Evolutionary conservation across 805 yeast species (phyloP).

Genomic region (Kuraishia ogatae): DNA sequence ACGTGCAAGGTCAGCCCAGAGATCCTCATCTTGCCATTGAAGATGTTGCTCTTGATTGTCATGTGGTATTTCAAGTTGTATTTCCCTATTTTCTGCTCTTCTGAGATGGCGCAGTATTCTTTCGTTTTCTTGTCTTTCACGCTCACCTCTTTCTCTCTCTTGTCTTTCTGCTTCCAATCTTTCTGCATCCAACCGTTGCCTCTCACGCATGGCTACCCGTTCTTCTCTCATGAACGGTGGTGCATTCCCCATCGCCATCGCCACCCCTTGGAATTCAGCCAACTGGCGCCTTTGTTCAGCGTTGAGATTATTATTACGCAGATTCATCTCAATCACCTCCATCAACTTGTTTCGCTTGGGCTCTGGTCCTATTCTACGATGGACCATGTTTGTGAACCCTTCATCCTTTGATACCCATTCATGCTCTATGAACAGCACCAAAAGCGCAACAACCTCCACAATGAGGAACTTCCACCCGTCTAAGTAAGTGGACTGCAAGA

Average conservation of each 20-base stretch:
- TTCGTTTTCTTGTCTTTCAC: neutral
- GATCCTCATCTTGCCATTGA: neutral
- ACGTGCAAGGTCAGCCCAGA: no score
- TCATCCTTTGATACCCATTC: conserved; percentile 69
- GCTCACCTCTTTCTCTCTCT: neutral
- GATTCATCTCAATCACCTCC: neutral
- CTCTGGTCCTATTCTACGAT: conserved; percentile 51
- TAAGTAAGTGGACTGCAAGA: conserved; percentile 1
- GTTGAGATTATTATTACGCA: neutral
- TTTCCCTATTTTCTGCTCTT: neutral
- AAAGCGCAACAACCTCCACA: conserved; percentile 28
- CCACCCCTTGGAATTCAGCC: neutral
- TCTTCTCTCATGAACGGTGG: neutral
- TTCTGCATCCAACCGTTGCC: neutral
- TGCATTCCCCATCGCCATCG: neutral
- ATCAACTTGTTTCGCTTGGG: conserved; percentile 6
- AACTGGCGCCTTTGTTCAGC: neutral
- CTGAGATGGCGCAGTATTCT: neutral
- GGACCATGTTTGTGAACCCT: conserved; percentile 51
- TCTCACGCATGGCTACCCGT: neutral
- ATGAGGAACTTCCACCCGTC: conserved; percentile 25
- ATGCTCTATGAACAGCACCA: conserved; percentile 48
- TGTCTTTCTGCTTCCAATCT: neutral
- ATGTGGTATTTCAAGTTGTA: no score
- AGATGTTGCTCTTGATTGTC: no score